Conservation (phyloP, 352 stramenopile genomes). For the Phytopythium vexans region DNA sequence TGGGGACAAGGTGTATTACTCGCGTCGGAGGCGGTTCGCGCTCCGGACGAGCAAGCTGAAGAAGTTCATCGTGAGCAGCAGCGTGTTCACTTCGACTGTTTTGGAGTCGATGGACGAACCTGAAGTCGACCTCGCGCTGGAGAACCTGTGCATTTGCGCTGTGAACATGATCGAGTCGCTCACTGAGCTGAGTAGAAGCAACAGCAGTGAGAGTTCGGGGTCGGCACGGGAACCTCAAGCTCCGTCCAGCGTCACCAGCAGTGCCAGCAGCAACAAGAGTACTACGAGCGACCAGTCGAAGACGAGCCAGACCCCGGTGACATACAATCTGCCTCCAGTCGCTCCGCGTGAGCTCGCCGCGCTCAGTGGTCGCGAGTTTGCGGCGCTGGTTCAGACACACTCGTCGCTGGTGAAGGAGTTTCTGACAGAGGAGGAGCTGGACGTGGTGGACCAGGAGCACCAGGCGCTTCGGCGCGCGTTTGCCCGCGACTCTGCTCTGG, state of each 20-base stretch:
- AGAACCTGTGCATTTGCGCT: constrained; percentile 30
- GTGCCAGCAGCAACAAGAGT: constrained; percentile 2
- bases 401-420: constrained; percentile 20
- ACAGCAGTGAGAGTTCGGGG: too few relatives aligned
- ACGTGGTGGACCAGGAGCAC: constrained; percentile 29
- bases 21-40: constrained; percentile 23
- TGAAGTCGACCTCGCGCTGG: constrained; percentile 25
- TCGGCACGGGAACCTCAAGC: too few relatives aligned
- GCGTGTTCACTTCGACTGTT: constrained; percentile 22
- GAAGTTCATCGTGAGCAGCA: constrained; percentile 38
- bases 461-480: constrained; percentile 20
- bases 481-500: constrained; percentile 16
- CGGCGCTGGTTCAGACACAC: constrained; percentile 32
- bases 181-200: constrained; percentile 20
- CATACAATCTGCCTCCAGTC: constrained; percentile 30
- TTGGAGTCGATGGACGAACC: constrained; percentile 26
- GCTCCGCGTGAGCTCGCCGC: constrained; percentile 47
- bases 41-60: constrained; percentile 19
- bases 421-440: constrained; percentile 24
- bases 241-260: constrained; percentile 4
- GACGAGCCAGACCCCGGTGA: neutral
- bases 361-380: constrained; percentile 47
- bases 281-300: neutral
- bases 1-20: constrained; percentile 18
- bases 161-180: constrained; percentile 43